Evolutionary conservation across 495 filamentous ascomycete species (phyloP).

Genomic region (Evernia prunastri): DNA sequence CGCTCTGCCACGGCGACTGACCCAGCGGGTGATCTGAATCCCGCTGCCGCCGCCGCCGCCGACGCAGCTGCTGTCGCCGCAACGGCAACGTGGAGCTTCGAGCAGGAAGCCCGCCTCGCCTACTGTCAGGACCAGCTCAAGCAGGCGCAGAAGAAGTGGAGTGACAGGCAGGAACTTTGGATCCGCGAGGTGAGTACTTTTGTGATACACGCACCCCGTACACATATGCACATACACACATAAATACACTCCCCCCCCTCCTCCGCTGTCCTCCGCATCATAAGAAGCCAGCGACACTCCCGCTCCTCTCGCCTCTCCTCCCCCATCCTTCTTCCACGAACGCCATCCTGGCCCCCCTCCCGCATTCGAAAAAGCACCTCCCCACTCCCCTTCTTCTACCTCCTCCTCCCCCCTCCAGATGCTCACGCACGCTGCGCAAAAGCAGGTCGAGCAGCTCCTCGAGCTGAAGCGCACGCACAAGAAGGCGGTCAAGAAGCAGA

Average conservation of each 20-base stretch:
- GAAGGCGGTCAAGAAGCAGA: constrained; percentile 15
- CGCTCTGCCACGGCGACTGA: constrained; percentile 1
- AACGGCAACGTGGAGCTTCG: constrained; percentile 15
- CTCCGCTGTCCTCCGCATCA: background rate
- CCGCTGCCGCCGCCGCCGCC: background rate
- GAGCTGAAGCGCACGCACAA: constrained; percentile 12
- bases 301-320: background rate
- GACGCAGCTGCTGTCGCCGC: too few relatives aligned
- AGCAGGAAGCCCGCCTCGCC: constrained; percentile 17
- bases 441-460: constrained; percentile 21
- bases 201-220: background rate
- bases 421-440: too few relatives aligned
- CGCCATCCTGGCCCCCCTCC: background rate
- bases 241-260: background rate
- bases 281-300: too few relatives aligned
- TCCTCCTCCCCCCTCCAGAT: too few relatives aligned
- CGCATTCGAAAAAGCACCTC: background rate
- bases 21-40: background rate
- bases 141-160: constrained; percentile 23
- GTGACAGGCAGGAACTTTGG: constrained; percentile 25
- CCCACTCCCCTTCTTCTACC: background rate
- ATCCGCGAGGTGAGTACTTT: constrained; percentile 26
- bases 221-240: background rate
- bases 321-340: too few relatives aligned
- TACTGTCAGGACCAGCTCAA: constrained; percentile 19